These are phyloP conservation scores for Penium margaritaceum DNA, from an alignment of 139 green algal species.

Conservation along the genomic window DNA sequence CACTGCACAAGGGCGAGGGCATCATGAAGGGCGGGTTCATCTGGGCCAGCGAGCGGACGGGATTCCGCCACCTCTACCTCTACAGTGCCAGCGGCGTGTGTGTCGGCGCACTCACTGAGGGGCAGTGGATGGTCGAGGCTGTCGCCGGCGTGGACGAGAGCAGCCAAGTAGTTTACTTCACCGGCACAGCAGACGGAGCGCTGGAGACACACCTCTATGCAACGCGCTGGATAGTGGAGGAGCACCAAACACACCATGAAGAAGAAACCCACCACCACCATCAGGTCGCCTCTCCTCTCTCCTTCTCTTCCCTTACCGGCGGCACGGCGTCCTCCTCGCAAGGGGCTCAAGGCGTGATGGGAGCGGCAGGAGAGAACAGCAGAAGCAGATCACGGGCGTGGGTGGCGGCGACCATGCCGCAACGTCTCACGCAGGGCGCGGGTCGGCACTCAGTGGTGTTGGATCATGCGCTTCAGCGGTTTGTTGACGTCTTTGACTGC, in stretches of 20 bases:
- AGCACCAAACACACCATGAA: too few relatives aligned
- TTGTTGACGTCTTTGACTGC: conserved; percentile 45
- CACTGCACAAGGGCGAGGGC: conserved; percentile 18
- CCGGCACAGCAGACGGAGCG: conserved; percentile 19
- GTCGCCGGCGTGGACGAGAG: conserved; percentile 48
- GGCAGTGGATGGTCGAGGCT: conserved; percentile 49
- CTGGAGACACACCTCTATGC: conserved; percentile 52
- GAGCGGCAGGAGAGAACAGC: too few relatives aligned
- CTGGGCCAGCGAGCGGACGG: conserved; percentile 48
- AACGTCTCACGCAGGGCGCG: conserved; percentile 23
- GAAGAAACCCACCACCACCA: too few relatives aligned
- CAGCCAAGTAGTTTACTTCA: conserved; percentile 48
- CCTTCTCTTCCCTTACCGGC: too few relatives aligned
- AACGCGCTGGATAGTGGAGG: too few relatives aligned
- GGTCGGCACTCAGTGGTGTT: conserved; percentile 45
- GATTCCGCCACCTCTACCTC: conserved; percentile 51
- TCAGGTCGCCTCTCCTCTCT: too few relatives aligned
- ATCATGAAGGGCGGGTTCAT: conserved; percentile 44
- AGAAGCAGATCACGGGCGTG: too few relatives aligned
- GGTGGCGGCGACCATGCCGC: too few relatives aligned
- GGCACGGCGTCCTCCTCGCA: too few relatives aligned
- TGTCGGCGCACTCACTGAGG: conserved; percentile 35
- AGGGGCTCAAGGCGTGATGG: too few relatives aligned
- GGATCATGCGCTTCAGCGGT: conserved; percentile 33
- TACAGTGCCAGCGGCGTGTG: conserved; percentile 24